Percentiles rank a stretch among this genome's conserved stretches.
Evolutionary conservation across 306 rosid genomes (phyloP).

Genomic region (Hippophae gyantsensis): DNA sequence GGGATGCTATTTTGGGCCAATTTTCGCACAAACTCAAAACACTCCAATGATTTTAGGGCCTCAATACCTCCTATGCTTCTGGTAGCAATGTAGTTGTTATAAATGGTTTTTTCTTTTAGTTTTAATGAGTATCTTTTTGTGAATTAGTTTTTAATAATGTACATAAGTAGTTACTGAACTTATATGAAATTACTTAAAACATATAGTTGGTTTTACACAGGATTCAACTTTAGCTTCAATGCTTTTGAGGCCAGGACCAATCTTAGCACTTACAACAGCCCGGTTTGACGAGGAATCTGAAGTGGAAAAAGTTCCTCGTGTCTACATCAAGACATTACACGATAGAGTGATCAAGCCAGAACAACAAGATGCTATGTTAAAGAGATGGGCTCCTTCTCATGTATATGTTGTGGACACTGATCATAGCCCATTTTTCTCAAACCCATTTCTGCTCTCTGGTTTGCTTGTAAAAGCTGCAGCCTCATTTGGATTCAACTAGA

Average conservation of each 20-base stretch:
- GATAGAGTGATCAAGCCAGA: constrained; percentile 65
- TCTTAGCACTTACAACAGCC: constrained; percentile 45
- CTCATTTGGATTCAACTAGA: constrained; percentile 26
- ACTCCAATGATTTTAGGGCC: too few species aligned
- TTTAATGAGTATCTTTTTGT: too few species aligned
- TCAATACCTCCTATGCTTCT: too few species aligned
- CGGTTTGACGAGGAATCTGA: constrained; percentile 25
- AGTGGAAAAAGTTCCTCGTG: constrained; percentile 53
- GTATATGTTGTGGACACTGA: constrained; percentile 64
- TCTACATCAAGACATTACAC: constrained; percentile 55
- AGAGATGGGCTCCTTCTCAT: constrained; percentile 55
- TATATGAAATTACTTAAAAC: not conserved
- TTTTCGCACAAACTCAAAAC: too few species aligned
- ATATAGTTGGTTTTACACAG: constrained; percentile 17
- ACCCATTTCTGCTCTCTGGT: constrained; percentile 74
- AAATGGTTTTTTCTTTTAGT: too few species aligned
- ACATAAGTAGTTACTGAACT: not conserved
- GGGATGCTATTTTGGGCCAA: too few species aligned
- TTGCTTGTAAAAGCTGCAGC: constrained; percentile 59
- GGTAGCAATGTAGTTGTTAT: too few species aligned
- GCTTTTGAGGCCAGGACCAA: constrained; percentile 81
- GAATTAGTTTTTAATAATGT: not conserved
- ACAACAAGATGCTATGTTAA: constrained; percentile 81
- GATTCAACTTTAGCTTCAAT: constrained; percentile 82
- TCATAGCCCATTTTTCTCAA: constrained; percentile 81